phyloP scores from a whole-genome alignment of 2,329 filamentous ascomycete species.

The Tolypocladium guangdongense region DNA sequence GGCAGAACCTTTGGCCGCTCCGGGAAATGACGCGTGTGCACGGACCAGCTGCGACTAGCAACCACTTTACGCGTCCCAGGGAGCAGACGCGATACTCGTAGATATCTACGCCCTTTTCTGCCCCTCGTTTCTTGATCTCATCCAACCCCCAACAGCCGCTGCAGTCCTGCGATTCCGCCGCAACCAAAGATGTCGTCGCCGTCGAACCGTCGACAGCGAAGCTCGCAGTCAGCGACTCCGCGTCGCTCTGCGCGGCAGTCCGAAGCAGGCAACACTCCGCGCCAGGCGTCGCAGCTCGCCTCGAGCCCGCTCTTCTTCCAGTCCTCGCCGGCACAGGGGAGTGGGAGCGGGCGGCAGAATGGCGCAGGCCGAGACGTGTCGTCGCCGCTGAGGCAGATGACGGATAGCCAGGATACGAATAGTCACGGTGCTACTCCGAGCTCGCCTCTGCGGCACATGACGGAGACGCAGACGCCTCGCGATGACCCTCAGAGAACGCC shows the following conservation, averaged over 20 bases:
- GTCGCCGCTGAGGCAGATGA: conserved; percentile 46
- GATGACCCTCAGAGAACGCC: conserved; percentile 56
- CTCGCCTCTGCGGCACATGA: conserved; percentile 49
- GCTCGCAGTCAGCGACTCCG: conserved; percentile 38
- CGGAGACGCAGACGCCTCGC: conserved; percentile 40
- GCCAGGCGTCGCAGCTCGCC: conserved; percentile 40
- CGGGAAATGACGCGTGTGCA: conserved; percentile 15
- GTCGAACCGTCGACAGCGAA: conserved; percentile 35
- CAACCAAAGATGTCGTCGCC: conserved; percentile 29
- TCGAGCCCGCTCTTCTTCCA: conserved; percentile 78
- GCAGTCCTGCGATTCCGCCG: background rate
- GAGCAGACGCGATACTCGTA: conserved; percentile 13
- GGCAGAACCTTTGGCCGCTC: conserved; percentile 21
- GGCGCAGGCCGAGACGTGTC: conserved; percentile 29
- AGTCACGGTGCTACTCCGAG: conserved; percentile 32
- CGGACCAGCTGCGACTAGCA: conserved; percentile 10
- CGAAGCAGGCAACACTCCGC: conserved; percentile 30
- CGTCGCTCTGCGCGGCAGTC: conserved; percentile 30
- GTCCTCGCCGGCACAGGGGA: conserved; percentile 29
- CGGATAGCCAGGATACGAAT: conserved; percentile 41
- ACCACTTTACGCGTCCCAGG: conserved; percentile 30
- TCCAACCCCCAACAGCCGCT: background rate
- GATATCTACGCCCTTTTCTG: conserved; percentile 8
- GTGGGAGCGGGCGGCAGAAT: conserved; percentile 13
- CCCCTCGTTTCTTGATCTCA: conserved; percentile 8